These are phyloP conservation scores for Argentina anserina DNA, from an alignment of 306 rosid species.

Conservation along the genomic window DNA sequence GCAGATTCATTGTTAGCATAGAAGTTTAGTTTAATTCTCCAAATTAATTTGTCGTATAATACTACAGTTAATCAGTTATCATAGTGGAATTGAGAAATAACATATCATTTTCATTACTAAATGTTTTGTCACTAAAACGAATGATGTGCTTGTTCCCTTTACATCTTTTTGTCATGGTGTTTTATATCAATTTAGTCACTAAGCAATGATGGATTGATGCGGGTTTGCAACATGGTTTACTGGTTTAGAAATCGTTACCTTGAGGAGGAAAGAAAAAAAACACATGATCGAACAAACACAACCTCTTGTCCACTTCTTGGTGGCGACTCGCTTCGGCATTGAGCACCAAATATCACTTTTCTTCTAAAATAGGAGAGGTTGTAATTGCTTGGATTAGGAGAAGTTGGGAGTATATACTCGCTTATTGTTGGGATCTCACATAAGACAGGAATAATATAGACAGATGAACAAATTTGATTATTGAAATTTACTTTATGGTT, in stretches of 20 bases:
- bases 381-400: neutral
- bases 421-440: neutral
- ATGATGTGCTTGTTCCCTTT: neutral
- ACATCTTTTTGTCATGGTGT: neutral
- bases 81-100: constrained; percentile 5
- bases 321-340: neutral
- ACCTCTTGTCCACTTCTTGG: neutral
- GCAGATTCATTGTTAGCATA: neutral
- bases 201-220: neutral
- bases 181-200: neutral
- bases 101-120: neutral
- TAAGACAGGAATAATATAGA: too few relatives aligned
- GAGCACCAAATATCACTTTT: neutral
- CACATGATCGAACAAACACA: neutral
- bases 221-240: constrained; percentile 1
- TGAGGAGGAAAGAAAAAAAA: neutral
- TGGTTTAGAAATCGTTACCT: too few relatives aligned
- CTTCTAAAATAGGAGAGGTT: neutral
- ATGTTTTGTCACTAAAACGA: neutral
- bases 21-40: neutral
- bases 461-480: neutral
- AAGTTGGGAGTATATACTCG: neutral
- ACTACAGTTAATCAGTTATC: neutral
- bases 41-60: neutral
- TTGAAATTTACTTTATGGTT: too few relatives aligned